Percentiles rank a stretch among this genome's conserved stretches.
Conservation (phyloP, 2,329 filamentous ascomycete genomes). For the Zymoseptoria crescenta region DNA sequence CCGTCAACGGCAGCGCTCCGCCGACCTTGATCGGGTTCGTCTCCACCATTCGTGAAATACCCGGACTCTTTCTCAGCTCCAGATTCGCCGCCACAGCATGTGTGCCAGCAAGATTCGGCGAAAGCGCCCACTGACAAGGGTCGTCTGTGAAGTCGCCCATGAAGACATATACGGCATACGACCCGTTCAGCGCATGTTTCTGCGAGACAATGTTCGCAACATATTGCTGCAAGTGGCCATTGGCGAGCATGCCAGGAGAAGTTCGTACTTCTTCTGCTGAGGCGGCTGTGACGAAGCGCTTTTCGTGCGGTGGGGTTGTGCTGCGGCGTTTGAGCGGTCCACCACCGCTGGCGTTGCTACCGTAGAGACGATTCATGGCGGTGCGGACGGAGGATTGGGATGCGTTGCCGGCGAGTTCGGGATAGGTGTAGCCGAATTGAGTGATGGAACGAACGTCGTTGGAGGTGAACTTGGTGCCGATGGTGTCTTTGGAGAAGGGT, state of each 20-base stretch:
- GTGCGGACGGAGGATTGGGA: constrained; percentile 38
- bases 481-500: constrained; percentile 55
- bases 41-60: not conserved
- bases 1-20: constrained; percentile 40
- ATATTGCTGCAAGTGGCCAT: constrained; percentile 54
- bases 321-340: constrained; percentile 9
- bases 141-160: constrained; percentile 47
- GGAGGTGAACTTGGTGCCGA: constrained; percentile 61
- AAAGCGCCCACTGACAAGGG: constrained; percentile 43
- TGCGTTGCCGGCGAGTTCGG: constrained; percentile 48
- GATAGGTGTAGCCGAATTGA: constrained; percentile 67
- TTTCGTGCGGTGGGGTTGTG: not conserved
- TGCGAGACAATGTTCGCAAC: constrained; percentile 57
- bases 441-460: constrained; percentile 51
- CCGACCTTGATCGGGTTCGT: constrained; percentile 22
- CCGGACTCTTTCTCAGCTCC: not conserved
- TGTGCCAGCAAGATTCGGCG: constrained; percentile 53
- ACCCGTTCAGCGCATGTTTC: constrained; percentile 52
- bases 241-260: constrained; percentile 28
- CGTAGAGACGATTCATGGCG: constrained; percentile 56
- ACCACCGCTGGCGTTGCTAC: constrained; percentile 30
- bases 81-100: constrained; percentile 41
- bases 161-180: constrained; percentile 63
- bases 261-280: constrained; percentile 5
- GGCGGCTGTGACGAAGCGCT: constrained; percentile 10